phyloP scores from a whole-genome alignment of 176 grass and related monocot species.

The Tillandsia leiboldiana region DNA sequence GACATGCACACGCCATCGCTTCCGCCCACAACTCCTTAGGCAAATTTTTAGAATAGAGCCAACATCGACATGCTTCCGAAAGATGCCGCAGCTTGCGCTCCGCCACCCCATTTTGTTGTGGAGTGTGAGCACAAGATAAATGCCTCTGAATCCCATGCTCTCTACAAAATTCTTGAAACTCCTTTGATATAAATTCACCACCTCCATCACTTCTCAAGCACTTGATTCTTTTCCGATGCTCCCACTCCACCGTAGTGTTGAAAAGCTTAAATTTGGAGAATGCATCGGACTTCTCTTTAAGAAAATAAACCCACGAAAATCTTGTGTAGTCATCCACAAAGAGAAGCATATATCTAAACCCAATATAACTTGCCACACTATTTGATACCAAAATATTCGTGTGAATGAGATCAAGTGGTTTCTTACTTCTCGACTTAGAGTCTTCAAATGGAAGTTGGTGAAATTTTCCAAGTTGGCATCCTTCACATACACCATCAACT shows the following conservation, averaged over 20 bases:
- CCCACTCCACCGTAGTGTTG: background rate
- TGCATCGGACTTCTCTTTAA: background rate
- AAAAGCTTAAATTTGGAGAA: background rate
- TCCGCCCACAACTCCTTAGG: background rate
- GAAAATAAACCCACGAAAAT: background rate
- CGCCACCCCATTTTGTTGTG: background rate
- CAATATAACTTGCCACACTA: background rate
- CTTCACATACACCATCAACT: too few relatives aligned
- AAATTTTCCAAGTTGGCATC: too few relatives aligned
- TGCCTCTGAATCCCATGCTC: background rate
- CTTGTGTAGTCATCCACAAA: background rate
- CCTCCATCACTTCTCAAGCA: background rate
- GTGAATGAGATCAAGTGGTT: too few relatives aligned
- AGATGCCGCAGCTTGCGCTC: background rate
- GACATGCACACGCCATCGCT: background rate
- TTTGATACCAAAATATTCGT: background rate
- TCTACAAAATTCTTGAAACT: background rate
- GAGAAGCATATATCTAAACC: background rate
- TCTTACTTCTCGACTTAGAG: too few relatives aligned
- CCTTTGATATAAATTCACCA: background rate
- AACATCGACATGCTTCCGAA: background rate
- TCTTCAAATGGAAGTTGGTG: too few relatives aligned
- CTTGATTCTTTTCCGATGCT: background rate
- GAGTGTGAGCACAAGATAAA: background rate
- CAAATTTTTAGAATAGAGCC: background rate